Base-by-base conservation (phyloP, 805 yeast genomes). In the Scheffersomyces ergatensis region DNA sequence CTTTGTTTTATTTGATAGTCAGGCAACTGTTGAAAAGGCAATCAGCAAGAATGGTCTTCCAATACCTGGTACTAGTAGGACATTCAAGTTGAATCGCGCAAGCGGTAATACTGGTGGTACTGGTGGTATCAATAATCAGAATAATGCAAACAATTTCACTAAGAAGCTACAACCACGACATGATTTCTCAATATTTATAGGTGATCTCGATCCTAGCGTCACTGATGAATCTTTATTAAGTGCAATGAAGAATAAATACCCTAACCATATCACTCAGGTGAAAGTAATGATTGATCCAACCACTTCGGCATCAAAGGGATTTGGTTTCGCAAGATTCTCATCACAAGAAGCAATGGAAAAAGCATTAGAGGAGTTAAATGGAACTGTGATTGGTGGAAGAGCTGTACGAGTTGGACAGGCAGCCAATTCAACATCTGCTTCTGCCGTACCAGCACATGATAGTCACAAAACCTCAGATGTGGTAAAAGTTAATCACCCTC, bases 311-410 rank as follows among this genome's bases (percentile, higher is more conserved):
- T 78, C 92, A 5, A 82, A 86, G 55, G 96, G 96, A 11, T 89
- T 85, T 61, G 97, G 97, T 2, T 90, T 90, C 67, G 87, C 89
- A n/a, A 79, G 87, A 46, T 89, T 89, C 57, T 54, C 71, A 26
- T 74, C 74, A 43, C 82, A 77, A 45, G 71, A 72, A 9, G 89
- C 84, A 30, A 89, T 84, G 60, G 83, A 80, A 50, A 74, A 80
- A 38, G 89, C 96, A 0, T 59, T 88, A 31, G 55, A 72, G 17
- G 95, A 86, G 55, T 86, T 89, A 95, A 90, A 85, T 62, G 95
- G 96, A 3, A 72, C 73, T 15, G 67, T 78, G 30, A 62, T 89
- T 34, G 82, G 84, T 40, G 84, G 85, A 14, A 72, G 90, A 49
- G 84, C 95, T 5, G 83, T 89, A 37, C 71, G 93, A 46, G 86